Base-by-base conservation (phyloP, 1,139 yeast genomes). In the Arxiozyma bovina region DNA sequence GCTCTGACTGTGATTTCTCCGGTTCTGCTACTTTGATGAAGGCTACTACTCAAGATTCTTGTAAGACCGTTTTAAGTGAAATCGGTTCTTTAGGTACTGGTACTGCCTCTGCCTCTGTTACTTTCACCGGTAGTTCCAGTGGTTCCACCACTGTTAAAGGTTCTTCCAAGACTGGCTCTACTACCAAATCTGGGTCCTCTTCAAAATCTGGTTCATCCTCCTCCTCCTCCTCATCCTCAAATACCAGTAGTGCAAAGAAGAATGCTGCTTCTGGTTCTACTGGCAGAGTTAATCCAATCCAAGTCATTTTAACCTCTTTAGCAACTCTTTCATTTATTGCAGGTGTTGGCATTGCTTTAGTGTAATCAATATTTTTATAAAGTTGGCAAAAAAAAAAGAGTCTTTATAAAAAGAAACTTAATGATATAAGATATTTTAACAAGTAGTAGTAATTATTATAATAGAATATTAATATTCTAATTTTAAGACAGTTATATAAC, bases 271-370 rank as follows among this genome's bases (percentile, higher is more conserved):
- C 64, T 43, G 50, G 38, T 27, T 45, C 53, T 38, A 44, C 53
- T 54, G 54, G 64, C 53, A 63, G 60, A 53, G 56, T 58, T 48
- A 91, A 91, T 77, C 74, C 87, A 63, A 78, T 89, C 63, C 87
- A 87, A 78, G 80, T 93, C 51, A 90, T 95, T 59, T 82, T 85
- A 77, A 74, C 85, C 57, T 70, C 79, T 52, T 70, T 77, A 57
- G 93, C 91, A 69, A 77, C 78, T 30, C 84, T 95, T 76, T 86
- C 87, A 75, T 72, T 87, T 45, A 71, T 78, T 54, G 69, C 74
- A 48, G 78, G 80, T 66, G 81, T 87, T 61, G 74, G 80, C 63
- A 67, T 80, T 50, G 96, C 87, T 65, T 67, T 88, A 57, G 75
- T 77, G 54, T 63, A 72, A 61, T 34, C 6, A 15, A 34, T 34